These are phyloP conservation scores for Rubroshorea leprosula DNA, from an alignment of 345 rosid genomes.

Conservation along the genomic window DNA sequence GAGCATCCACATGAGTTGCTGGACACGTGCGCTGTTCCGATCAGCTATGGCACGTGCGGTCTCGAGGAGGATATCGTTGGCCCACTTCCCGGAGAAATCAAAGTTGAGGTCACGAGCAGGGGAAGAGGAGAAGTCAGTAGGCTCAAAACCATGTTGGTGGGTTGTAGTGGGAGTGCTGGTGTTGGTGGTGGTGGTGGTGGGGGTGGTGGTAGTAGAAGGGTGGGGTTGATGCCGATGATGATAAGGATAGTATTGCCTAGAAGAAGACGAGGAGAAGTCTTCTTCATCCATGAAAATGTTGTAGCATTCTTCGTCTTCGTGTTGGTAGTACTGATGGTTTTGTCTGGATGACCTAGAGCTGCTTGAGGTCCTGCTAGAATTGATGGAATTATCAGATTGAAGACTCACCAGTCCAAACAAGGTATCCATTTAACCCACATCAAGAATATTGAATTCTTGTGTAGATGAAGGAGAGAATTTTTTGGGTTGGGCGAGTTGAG, in stretches of 20 bases:
- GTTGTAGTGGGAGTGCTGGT: constrained; percentile 27
- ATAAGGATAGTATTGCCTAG: constrained; percentile 30
- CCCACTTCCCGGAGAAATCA: constrained; percentile 77
- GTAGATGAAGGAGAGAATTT: not conserved
- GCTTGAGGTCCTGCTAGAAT: constrained; percentile 78
- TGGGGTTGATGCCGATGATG: constrained; percentile 27
- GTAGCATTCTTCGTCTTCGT: constrained; percentile 90
- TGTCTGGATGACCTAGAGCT: constrained; percentile 76
- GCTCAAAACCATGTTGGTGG: constrained; percentile 27
- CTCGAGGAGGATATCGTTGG: constrained; percentile 58
- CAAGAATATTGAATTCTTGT: constrained; percentile 17
- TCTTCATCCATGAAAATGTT: constrained; percentile 99
- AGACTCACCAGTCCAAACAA: constrained; percentile 83
- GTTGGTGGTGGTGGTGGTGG: constrained; percentile 31
- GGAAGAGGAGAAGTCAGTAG: constrained; percentile 44
- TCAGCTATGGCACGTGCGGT: constrained; percentile 68
- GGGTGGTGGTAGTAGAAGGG: constrained; percentile 29
- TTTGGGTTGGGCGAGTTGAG: not conserved
- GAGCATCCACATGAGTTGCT: constrained; percentile 90
- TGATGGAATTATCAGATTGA: constrained; percentile 72
- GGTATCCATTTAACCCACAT: constrained; percentile 93
- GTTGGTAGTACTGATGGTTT: constrained; percentile 40
- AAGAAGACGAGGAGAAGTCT: constrained; percentile 96
- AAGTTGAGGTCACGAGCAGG: constrained; percentile 43
- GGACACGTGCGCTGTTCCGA: constrained; percentile 53